phyloP scores from a whole-genome alignment of 257 asterid species.

The Solanum sitiens region DNA sequence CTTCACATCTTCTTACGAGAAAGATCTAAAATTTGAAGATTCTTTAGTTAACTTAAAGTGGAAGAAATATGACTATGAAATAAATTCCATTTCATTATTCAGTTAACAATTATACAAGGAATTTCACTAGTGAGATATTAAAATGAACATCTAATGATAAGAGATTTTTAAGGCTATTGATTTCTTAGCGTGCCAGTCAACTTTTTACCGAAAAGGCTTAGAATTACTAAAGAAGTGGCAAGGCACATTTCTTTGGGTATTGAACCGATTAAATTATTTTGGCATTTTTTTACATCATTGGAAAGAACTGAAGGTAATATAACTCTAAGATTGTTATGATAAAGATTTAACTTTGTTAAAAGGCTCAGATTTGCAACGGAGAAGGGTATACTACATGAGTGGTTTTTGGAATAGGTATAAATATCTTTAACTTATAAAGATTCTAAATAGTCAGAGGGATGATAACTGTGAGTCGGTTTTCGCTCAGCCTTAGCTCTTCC shows the following conservation, averaged over 20 bases:
- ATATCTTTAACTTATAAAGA: not conserved
- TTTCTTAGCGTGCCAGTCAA: slow-evolving; percentile 4
- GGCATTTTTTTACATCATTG: not conserved
- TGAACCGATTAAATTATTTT: not conserved
- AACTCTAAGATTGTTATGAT: not conserved
- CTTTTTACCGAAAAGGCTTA: slow-evolving; percentile 1
- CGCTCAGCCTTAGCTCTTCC: too few relatives aligned
- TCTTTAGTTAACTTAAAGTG: not conserved
- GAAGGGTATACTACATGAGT: not conserved
- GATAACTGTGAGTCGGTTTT: too few relatives aligned
- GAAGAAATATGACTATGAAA: not conserved
- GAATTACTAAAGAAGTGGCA: not conserved
- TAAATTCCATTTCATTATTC: not conserved
- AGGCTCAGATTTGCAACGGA: slow-evolving; percentile 4
- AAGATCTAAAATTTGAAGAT: slow-evolving; percentile 6
- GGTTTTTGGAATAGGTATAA: not conserved
- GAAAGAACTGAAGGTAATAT: slow-evolving; percentile 1
- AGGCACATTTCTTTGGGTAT: not conserved
- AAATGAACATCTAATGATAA: not conserved
- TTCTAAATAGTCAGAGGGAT: too few relatives aligned
- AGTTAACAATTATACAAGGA: not conserved
- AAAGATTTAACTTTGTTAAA: not conserved
- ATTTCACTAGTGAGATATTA: slow-evolving; percentile 5
- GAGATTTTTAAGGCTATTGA: slow-evolving; percentile 1
- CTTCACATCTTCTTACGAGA: slow-evolving; percentile 9